These are phyloP conservation scores for Trichoderma aggressivum DNA, from an alignment of 2,329 filamentous ascomycete species.

Conservation along the genomic window DNA sequence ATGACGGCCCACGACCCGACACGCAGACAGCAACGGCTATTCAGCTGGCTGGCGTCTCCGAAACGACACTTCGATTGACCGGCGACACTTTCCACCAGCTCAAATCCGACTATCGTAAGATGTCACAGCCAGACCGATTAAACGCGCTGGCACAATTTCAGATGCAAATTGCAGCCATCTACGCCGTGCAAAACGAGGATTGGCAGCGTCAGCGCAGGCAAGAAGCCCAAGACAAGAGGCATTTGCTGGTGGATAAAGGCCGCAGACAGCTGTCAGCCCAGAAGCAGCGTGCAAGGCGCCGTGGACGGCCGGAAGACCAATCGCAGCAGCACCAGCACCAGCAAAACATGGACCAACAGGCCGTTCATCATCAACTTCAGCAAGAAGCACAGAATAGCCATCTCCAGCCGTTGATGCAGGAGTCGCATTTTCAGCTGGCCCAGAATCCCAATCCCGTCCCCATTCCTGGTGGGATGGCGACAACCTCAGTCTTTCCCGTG, in stretches of 20 bases:
- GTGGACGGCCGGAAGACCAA: conserved; percentile 28
- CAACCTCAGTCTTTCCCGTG: conserved; percentile 27
- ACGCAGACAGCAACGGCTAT: conserved; percentile 37
- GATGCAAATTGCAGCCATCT: conserved; percentile 42
- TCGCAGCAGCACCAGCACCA: conserved; percentile 25
- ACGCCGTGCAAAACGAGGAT: conserved; percentile 45
- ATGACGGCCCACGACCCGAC: conserved; percentile 34
- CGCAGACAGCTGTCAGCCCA: conserved; percentile 28
- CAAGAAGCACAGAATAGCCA: conserved; percentile 27
- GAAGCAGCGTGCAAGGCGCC: conserved; percentile 26
- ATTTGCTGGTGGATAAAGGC: conserved; percentile 37
- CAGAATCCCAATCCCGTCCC: conserved; percentile 28
- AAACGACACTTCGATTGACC: conserved; percentile 37
- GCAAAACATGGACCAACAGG: conserved; percentile 24
- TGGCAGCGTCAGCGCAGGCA: conserved; percentile 39
- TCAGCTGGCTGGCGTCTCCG: conserved; percentile 40
- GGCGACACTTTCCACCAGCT: conserved; percentile 45
- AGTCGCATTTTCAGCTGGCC: conserved; percentile 29
- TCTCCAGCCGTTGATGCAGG: conserved; percentile 30
- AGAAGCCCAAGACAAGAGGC: conserved; percentile 38
- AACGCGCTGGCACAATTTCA: conserved; percentile 40
- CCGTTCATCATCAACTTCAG: conserved; percentile 18
- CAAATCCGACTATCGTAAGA: conserved; percentile 43
- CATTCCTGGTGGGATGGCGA: conserved; percentile 27
- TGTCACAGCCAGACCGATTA: conserved; percentile 39